Evolutionary conservation across 257 asterid genomes (phyloP).

Genomic region (Anisodus tanguticus): DNA sequence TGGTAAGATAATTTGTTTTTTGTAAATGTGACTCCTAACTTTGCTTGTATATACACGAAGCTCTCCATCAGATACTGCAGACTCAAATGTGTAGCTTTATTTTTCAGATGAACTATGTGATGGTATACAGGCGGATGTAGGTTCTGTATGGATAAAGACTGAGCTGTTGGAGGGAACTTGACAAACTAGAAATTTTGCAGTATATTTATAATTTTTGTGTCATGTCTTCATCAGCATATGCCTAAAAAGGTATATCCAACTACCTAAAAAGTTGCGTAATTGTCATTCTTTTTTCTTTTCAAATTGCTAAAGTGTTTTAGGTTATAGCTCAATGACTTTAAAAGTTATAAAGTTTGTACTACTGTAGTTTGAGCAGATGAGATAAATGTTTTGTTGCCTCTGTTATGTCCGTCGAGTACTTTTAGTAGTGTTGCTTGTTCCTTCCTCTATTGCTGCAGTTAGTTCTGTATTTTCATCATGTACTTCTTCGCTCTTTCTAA

Average conservation of each 20-base stretch:
- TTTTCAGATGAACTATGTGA: background rate
- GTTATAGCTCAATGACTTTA: too few species aligned
- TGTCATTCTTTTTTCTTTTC: too few species aligned
- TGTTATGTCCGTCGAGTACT: too few species aligned
- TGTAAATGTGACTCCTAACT: slow-evolving; percentile 25
- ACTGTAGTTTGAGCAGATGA: too few species aligned
- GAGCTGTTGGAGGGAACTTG: background rate
- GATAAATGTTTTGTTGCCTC: too few species aligned
- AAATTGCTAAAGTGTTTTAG: too few species aligned
- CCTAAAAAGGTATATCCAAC: background rate
- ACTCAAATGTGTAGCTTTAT: background rate
- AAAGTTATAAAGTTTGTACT: too few species aligned
- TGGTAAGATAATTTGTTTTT: background rate
- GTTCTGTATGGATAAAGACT: background rate
- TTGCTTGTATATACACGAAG: background rate
- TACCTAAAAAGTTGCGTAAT: too few species aligned
- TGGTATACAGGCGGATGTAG: background rate
- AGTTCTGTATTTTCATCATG: too few species aligned
- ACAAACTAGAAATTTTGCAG: background rate
- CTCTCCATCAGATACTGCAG: background rate
- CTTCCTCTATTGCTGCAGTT: too few species aligned
- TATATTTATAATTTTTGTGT: background rate
- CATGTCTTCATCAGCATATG: background rate
- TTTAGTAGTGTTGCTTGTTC: too few species aligned
- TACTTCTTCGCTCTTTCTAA: too few species aligned